Conservation (phyloP, 495 filamentous ascomycete species). For the Pseudoneurospora amorphoporcata region DNA sequence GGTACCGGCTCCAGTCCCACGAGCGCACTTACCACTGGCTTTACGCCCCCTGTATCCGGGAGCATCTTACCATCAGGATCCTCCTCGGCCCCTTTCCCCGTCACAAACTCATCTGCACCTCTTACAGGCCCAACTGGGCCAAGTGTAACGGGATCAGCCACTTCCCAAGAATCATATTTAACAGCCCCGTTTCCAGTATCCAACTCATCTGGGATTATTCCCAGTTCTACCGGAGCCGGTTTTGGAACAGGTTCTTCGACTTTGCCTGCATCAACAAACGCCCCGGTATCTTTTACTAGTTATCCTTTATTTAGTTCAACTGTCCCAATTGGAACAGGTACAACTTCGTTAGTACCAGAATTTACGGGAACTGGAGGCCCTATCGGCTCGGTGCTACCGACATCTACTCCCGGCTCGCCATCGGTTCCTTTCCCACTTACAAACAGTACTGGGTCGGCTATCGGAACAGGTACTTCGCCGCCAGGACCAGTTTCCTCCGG, state of each 20-base stretch:
- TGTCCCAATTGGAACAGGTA: background rate
- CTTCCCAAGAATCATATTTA: background rate
- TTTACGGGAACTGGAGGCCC: background rate
- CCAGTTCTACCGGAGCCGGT: background rate
- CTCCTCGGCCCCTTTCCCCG: conserved; percentile 7
- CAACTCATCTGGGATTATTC: background rate
- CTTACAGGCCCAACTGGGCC: background rate
- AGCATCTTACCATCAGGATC: background rate
- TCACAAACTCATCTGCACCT: conserved; percentile 12
- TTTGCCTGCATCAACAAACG: background rate
- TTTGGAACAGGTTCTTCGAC: background rate
- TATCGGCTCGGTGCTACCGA: background rate
- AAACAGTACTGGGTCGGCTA: conserved; percentile 2
- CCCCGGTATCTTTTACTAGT: background rate
- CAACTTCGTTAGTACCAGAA: background rate
- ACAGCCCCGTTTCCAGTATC: background rate
- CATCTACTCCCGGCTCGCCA: background rate
- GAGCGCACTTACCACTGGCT: background rate
- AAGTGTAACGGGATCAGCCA: background rate
- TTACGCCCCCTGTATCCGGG: background rate
- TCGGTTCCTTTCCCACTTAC: conserved; percentile 7
- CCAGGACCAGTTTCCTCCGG: background rate
- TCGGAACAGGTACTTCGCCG: conserved; percentile 4
- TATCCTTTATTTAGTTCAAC: background rate
- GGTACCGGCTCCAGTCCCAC: background rate